A percentile compares a stretch with the other conserved stretches of the same genome.
phyloP scores from a whole-genome alignment of 2,329 filamentous ascomycete species.

The Botrytis squamosa region DNA sequence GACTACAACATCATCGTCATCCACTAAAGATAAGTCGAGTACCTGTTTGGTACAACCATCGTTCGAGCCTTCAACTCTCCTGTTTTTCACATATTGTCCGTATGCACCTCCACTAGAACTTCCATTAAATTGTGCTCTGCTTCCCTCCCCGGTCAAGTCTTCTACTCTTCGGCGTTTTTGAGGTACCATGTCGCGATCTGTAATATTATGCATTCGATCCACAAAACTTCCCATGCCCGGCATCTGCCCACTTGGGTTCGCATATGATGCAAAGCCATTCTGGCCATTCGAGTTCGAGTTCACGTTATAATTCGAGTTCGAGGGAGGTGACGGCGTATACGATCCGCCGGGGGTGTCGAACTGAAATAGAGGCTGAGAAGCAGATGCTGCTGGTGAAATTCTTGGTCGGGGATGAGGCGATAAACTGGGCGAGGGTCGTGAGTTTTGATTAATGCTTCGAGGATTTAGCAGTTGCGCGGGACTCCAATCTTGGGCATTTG shows the following conservation, averaged over 20 bases:
- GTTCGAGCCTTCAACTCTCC: conserved; percentile 47
- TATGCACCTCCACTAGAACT: conserved; percentile 58
- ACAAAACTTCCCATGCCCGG: conserved; percentile 61
- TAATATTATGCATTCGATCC: conserved; percentile 73
- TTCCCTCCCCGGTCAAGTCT: conserved; percentile 44
- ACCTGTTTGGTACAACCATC: conserved; percentile 39
- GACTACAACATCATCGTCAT: conserved; percentile 59
- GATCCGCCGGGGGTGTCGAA: conserved; percentile 37
- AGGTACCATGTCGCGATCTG: conserved; percentile 61
- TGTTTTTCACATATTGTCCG: conserved; percentile 65
- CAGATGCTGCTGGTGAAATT: conserved; percentile 21
- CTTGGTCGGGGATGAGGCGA: conserved; percentile 11
- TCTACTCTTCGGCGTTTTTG: conserved; percentile 64
- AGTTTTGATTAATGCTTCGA: conserved; percentile 31
- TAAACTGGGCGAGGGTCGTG: neutral
- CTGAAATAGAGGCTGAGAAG: conserved; percentile 33
- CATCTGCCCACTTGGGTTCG: conserved; percentile 26
- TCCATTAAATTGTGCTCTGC: conserved; percentile 46
- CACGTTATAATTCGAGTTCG: neutral
- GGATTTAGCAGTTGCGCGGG: conserved; percentile 46
- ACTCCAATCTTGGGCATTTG: conserved; percentile 41
- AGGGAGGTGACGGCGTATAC: conserved; percentile 16
- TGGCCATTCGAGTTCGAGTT: conserved; percentile 4
- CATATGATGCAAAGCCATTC: conserved; percentile 29
- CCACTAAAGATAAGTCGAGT: conserved; percentile 48